These are phyloP conservation scores for Corylus avellana DNA, from an alignment of 306 rosid species.

Conservation along the genomic window DNA sequence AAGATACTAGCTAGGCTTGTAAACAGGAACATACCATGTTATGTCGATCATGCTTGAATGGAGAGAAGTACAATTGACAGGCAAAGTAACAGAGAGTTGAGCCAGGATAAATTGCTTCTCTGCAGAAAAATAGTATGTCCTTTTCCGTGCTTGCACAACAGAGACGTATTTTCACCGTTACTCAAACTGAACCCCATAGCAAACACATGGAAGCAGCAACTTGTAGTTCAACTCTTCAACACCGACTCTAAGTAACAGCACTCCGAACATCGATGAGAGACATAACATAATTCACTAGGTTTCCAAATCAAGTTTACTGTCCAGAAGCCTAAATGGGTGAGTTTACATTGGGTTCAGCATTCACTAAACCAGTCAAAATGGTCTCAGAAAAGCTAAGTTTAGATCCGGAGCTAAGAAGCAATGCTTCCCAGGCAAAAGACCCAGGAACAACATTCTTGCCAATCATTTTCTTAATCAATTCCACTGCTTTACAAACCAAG, in stretches of 20 bases:
- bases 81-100: too few relatives aligned
- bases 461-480: slow-evolving; percentile 48
- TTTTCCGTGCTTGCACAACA: not conserved
- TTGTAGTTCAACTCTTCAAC: not conserved
- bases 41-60: too few relatives aligned
- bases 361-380: slow-evolving; percentile 42
- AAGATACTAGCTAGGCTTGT: too few relatives aligned
- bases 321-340: slow-evolving; percentile 2
- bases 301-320: not conserved
- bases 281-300: not conserved
- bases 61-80: too few relatives aligned
- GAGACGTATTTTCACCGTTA: not conserved
- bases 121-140: not conserved
- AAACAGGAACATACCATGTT: too few relatives aligned
- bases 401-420: slow-evolving; percentile 42
- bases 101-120: not conserved
- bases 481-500: slow-evolving; percentile 46
- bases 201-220: not conserved
- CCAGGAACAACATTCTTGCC: slow-evolving; percentile 45
- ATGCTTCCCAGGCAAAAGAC: slow-evolving; percentile 60
- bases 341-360: slow-evolving; percentile 35
- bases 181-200: not conserved
- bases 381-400: slow-evolving; percentile 37
- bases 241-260: not conserved
- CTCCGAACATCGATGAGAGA: not conserved